These are phyloP conservation scores for Plasmodium gonderi DNA, from an alignment of 169 alveolate genomes.

Conservation along the genomic window DNA sequence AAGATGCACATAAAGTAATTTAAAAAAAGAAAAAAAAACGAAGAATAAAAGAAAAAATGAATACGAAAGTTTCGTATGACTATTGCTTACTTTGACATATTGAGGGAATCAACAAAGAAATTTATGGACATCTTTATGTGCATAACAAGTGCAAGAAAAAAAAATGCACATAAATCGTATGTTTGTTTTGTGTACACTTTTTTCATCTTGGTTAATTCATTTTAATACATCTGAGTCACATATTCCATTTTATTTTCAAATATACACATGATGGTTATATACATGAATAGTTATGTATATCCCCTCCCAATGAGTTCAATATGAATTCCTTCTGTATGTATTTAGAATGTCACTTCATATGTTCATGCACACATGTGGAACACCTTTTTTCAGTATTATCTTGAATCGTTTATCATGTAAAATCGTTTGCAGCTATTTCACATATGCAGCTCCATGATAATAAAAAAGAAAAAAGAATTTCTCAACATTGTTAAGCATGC, in stretches of 20 bases:
- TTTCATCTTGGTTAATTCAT: too few species aligned
- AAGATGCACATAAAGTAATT: slow-evolving; percentile 66
- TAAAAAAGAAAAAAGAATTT: neutral
- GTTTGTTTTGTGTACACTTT: neutral
- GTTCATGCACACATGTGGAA: slow-evolving; percentile 31
- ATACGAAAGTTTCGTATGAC: too few species aligned
- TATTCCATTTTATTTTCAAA: too few species aligned
- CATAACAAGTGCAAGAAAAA: neutral
- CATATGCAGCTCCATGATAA: neutral
- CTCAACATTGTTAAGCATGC: neutral
- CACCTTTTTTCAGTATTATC: too few species aligned
- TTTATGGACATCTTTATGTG: neutral
- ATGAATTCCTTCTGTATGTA: too few species aligned
- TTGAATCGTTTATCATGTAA: neutral
- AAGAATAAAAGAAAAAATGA: neutral
- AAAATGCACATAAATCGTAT: neutral
- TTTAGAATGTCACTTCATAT: too few species aligned
- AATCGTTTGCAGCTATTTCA: neutral
- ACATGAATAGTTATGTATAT: too few species aligned
- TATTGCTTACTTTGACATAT: too few species aligned
- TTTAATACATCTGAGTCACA: too few species aligned
- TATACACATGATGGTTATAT: too few species aligned
- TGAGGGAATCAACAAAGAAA: too few species aligned
- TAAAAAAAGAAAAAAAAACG: neutral
- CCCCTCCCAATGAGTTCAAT: too few species aligned